phyloP scores from a whole-genome alignment of 2,329 filamentous ascomycete genomes.

The Microascus cirrosus region DNA sequence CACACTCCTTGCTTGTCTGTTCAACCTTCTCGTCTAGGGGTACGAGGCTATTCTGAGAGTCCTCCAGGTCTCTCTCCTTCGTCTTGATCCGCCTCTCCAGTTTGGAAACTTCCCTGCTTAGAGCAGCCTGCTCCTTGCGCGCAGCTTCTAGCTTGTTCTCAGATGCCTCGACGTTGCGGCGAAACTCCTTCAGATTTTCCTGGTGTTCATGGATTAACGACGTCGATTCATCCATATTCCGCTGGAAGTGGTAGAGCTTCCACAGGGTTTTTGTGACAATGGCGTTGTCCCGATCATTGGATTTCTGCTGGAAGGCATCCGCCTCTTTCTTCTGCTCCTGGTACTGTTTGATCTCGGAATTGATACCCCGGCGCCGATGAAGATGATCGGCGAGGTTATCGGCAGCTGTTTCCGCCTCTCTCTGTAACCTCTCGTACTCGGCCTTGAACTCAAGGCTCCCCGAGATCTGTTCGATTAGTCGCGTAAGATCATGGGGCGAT shows the following conservation, averaged over 20 bases:
- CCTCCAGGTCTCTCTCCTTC: conserved; percentile 80
- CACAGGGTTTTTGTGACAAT: conserved; percentile 90
- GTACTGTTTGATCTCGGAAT: conserved; percentile 95
- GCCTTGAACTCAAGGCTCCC: conserved; percentile 90
- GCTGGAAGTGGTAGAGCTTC: conserved; percentile 95
- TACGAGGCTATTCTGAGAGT: conserved; percentile 73
- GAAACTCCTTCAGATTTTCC: conserved; percentile 86
- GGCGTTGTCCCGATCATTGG: conserved; percentile 79
- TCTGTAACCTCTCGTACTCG: conserved; percentile 86
- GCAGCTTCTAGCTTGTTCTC: conserved; percentile 72
- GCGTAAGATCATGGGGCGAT: conserved; percentile 84
- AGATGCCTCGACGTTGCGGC: conserved; percentile 76
- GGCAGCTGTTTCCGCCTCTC: conserved; percentile 71
- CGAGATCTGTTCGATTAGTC: conserved; percentile 93
- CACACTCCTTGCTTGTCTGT: conserved; percentile 61
- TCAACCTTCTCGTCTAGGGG: conserved; percentile 88
- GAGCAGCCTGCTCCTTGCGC: conserved; percentile 69
- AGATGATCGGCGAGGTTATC: conserved; percentile 86
- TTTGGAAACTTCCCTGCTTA: conserved; percentile 64
- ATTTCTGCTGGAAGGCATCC: conserved; percentile 85
- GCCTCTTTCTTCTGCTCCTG: conserved; percentile 94
- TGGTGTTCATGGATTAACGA: conserved; percentile 87
- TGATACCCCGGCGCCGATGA: conserved; percentile 82
- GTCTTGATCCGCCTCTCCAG: conserved; percentile 76
- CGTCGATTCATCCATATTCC: conserved; percentile 83